phyloP scores from a whole-genome alignment of 208 protist genomes.

The Trichomonas tenax region DNA sequence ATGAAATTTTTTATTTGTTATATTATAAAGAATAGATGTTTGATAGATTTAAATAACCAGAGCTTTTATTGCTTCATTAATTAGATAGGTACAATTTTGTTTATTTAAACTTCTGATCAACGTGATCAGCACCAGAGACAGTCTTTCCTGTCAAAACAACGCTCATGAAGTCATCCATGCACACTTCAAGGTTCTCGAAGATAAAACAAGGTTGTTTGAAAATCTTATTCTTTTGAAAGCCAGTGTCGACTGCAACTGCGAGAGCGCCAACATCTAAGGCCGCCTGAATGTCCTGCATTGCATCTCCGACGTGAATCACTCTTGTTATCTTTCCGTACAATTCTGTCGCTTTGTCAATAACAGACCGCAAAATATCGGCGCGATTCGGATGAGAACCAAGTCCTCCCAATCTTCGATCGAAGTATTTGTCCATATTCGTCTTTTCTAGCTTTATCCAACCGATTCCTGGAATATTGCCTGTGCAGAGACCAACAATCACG shows the following conservation, averaged over 20 bases:
- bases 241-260: neutral
- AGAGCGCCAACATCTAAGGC: neutral
- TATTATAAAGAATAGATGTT: no score
- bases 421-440: neutral
- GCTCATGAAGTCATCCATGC: neutral
- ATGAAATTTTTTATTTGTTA: no score
- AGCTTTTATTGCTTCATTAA: no score
- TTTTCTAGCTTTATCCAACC: neutral
- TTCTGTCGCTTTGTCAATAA: neutral
- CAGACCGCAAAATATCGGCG: neutral
- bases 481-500: neutral
- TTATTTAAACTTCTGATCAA: neutral
- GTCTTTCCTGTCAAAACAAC: neutral
- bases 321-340: neutral
- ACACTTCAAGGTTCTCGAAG: neutral
- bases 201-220: neutral
- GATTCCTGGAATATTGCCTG: neutral
- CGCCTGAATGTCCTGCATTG: neutral
- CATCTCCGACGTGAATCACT: neutral
- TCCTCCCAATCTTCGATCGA: neutral
- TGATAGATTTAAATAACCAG: no score
- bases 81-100: neutral
- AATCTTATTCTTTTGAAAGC: neutral
- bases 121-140: neutral
- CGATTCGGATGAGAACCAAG: neutral